A percentile compares a stretch with the other conserved stretches of the same genome.
phyloP scores from a whole-genome alignment of 495 filamentous ascomycete genomes.

The Bacidia rubella region DNA sequence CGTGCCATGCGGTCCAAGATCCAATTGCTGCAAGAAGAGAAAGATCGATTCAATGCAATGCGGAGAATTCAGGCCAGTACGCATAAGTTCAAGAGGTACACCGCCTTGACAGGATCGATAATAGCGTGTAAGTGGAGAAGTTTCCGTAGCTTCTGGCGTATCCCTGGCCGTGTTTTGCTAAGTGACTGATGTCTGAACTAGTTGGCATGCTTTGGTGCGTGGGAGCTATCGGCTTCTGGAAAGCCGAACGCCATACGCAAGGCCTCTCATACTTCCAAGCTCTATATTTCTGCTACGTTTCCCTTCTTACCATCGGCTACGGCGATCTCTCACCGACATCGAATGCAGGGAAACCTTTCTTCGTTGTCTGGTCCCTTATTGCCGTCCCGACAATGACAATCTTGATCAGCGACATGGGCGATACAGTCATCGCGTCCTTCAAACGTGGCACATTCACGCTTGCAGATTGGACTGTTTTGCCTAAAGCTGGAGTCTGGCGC shows the following conservation, averaged over 20 bases:
- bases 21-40: constrained; percentile 35
- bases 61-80: constrained; percentile 59
- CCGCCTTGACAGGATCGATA: constrained; percentile 53
- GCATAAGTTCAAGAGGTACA: constrained; percentile 51
- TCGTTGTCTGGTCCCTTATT: constrained; percentile 70
- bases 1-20: constrained; percentile 18
- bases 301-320: constrained; percentile 80
- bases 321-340: constrained; percentile 64
- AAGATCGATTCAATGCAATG: constrained; percentile 71
- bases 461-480: constrained; percentile 47
- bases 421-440: constrained; percentile 45
- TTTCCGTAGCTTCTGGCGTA: too few species aligned
- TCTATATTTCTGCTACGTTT: constrained; percentile 73
- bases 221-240: constrained; percentile 66
- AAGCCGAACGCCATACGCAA: constrained; percentile 38
- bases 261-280: constrained; percentile 62
- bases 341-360: constrained; percentile 68
- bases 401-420: constrained; percentile 49
- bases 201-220: constrained; percentile 58
- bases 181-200: neutral
- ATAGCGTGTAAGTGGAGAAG: constrained; percentile 31
- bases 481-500: constrained; percentile 36
- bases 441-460: constrained; percentile 38
- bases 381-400: constrained; percentile 58
- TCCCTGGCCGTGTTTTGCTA: too few species aligned